Conservation (phyloP, 305 asterid species). For the Fraxinus baroniana region DNA sequence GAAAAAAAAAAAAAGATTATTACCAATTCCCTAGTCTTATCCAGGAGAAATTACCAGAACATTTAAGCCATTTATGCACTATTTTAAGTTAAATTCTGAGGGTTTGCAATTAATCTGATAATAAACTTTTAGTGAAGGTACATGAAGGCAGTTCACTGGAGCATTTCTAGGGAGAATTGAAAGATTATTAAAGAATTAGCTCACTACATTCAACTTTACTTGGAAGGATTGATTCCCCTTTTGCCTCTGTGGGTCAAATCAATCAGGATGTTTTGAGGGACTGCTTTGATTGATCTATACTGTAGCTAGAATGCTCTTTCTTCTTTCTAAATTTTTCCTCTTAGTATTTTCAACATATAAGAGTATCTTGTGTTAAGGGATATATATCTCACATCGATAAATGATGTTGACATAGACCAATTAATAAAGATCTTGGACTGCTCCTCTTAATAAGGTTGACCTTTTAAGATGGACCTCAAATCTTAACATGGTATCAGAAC, state of each 20-base stretch:
- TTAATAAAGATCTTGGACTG: too few relatives aligned
- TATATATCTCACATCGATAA: too few relatives aligned
- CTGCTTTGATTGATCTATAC: neutral
- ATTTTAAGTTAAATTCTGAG: neutral
- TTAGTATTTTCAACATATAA: neutral
- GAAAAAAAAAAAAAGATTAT: neutral
- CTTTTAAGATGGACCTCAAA: too few relatives aligned
- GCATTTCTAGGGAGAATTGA: neutral
- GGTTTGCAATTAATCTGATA: neutral
- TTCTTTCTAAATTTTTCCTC: conserved; percentile 3
- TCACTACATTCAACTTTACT: neutral
- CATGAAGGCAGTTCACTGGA: neutral
- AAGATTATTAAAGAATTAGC: neutral
- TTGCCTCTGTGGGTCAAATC: neutral
- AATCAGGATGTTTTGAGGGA: neutral
- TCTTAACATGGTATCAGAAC: too few relatives aligned
- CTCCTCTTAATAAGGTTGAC: too few relatives aligned
- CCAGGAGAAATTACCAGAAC: neutral
- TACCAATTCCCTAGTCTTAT: neutral
- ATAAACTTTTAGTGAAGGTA: neutral
- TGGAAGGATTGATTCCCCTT: neutral
- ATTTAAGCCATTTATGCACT: neutral
- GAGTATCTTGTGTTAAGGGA: neutral
- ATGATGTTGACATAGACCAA: too few relatives aligned
- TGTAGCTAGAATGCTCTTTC: neutral